Percentiles rank a stretch among this genome's conserved stretches.
These are phyloP conservation scores for Ogataea ganodermae DNA, from an alignment of 805 yeast species.

Conservation along the genomic window DNA sequence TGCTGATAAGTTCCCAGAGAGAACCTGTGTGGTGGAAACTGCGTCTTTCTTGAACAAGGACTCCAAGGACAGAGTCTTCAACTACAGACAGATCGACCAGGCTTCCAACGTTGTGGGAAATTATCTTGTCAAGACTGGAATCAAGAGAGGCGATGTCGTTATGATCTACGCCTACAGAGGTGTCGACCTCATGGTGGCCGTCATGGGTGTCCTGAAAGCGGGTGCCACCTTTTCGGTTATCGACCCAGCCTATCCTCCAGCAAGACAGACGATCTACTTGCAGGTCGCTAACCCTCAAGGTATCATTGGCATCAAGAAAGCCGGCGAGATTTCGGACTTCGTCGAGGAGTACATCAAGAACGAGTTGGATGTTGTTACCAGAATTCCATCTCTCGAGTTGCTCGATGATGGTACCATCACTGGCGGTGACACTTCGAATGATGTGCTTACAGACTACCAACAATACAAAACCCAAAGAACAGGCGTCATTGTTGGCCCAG, in stretches of 20 bases:
- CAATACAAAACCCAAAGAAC: conserved; percentile 59
- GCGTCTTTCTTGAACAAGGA: conserved; percentile 60
- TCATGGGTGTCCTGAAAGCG: conserved; percentile 96
- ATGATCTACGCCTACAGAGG: conserved; percentile 98
- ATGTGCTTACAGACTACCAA: conserved; percentile 45
- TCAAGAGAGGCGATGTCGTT: conserved; percentile 89
- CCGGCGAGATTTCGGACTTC: conserved; percentile 75
- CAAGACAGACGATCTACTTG: conserved; percentile 90
- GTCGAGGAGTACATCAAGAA: conserved; percentile 77
- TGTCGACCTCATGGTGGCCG: conserved; percentile 94
- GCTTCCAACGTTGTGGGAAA: conserved; percentile 94
- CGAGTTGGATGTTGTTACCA: conserved; percentile 71
- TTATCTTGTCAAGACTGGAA: conserved; percentile 77
- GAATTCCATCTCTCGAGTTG: conserved; percentile 76
- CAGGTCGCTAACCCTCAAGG: conserved; percentile 94
- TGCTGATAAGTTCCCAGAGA: conserved; percentile 80
- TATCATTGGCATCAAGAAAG: conserved; percentile 84
- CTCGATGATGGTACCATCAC: conserved; percentile 70
- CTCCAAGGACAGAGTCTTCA: conserved; percentile 67
- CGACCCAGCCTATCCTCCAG: conserved; percentile 99
- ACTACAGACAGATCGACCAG: conserved; percentile 84
- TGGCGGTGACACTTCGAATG: conserved; percentile 51
- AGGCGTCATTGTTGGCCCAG: conserved; percentile 95
- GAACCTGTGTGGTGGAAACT: conserved; percentile 92
- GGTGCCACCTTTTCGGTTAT: conserved; percentile 99